Conservation (phyloP, 805 yeast genomes). For the Suhomyces pyralidae region DNA sequence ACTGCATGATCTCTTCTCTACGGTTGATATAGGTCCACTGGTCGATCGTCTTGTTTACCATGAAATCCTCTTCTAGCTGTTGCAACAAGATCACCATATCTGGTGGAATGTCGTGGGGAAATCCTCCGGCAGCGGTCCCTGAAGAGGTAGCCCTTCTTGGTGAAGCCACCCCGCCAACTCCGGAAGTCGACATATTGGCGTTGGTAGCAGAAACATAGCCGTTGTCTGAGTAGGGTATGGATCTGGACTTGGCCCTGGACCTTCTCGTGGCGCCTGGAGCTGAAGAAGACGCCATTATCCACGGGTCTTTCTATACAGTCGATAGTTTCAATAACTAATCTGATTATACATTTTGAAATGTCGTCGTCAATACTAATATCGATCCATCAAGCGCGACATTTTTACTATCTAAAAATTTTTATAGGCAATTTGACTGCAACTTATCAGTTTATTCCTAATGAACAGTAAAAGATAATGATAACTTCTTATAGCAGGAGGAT, state of each 20-base stretch:
- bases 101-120: constrained; percentile 40
- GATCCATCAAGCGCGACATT: not conserved
- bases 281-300: constrained; percentile 2
- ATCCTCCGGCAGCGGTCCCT: constrained; percentile 8
- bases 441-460: not conserved
- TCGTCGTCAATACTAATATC: not conserved
- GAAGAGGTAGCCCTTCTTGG: constrained; percentile 9
- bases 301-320: not conserved
- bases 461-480: not conserved
- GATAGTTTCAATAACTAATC: not conserved
- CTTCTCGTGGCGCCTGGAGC: constrained; percentile 11
- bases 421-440: constrained; percentile 1
- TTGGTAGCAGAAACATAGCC: constrained; percentile 24
- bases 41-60: constrained; percentile 38
- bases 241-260: constrained; percentile 14
- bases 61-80: constrained; percentile 41
- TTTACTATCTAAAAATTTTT: not conserved
- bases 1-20: constrained; percentile 43
- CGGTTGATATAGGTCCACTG: constrained; percentile 47
- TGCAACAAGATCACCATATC: constrained; percentile 43
- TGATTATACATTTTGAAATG: not conserved
- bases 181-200: constrained; percentile 16
- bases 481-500: not conserved
- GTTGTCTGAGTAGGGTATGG: constrained; percentile 17
- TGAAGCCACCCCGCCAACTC: constrained; percentile 11